Evolutionary conservation across 352 stramenopile species (phyloP).

Genomic region (Sclerospora graminicola): DNA sequence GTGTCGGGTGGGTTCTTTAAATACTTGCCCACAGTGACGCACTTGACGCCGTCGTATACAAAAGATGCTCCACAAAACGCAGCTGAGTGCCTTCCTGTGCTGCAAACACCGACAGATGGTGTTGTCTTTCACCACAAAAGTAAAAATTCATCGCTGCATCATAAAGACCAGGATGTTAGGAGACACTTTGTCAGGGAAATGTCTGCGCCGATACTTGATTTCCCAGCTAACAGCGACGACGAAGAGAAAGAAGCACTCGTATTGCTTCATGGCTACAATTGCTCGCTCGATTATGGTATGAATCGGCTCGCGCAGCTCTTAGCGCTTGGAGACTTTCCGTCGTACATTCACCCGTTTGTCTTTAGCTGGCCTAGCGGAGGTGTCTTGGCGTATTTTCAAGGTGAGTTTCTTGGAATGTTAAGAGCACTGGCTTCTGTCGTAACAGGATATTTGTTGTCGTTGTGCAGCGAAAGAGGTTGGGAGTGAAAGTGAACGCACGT

Average conservation of each 20-base stretch:
- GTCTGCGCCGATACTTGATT: conserved; percentile 23
- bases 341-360: conserved; percentile 55
- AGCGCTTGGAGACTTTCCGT: conserved; percentile 51
- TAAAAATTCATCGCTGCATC: too few relatives aligned
- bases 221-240: conserved; percentile 6
- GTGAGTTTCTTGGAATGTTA: conserved; percentile 10
- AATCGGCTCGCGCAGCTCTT: conserved; percentile 49
- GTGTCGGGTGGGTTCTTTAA: conserved; percentile 65
- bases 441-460: background rate
- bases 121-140: too few relatives aligned
- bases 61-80: conserved; percentile 26
- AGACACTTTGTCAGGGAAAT: conserved; percentile 21
- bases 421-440: background rate
- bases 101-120: conserved; percentile 37
- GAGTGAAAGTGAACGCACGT: conserved; percentile 34
- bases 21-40: conserved; percentile 44
- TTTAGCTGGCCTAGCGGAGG: conserved; percentile 68
- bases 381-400: conserved; percentile 49
- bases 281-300: conserved; percentile 55
- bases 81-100: conserved; percentile 23
- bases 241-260: conserved; percentile 46
- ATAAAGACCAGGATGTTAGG: conserved; percentile 9
- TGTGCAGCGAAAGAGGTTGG: conserved; percentile 25
- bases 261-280: conserved; percentile 63
- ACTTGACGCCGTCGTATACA: conserved; percentile 36